Base-by-base conservation (phyloP, 1,284 basidiomycete species). In the Fomitopsis pinicola region DNA sequence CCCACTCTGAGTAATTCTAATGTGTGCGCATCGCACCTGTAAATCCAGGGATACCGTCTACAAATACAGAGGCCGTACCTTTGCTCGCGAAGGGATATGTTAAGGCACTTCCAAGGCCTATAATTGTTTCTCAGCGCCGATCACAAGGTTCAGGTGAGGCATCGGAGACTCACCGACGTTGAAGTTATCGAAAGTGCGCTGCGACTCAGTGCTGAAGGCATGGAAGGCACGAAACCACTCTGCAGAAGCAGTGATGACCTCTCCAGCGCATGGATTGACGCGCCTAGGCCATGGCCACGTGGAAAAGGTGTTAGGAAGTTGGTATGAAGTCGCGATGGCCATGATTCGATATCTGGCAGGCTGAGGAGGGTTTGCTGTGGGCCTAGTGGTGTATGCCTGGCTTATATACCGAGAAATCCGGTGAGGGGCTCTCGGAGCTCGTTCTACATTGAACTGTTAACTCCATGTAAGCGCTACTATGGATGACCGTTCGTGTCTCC, bases 221-320 rank as follows among this genome's bases (percentile, higher is more conserved):
- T 65, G 61, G 64, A 77, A 74, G 36, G 65, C 63, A 40, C 69
- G 67, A 26, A 75, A 57, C 77, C 77, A 77, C 19, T 66, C 64
- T 5, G 66, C 66, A 1, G 73, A 73, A 59, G 71, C 72, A 0
- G 63, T 64, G 38, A 71, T 61, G 46, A 68, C 68, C 40, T 69
- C 67, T 3, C 62, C 59, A 40, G 72, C 72, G 54, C 71, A 58
- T 1, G 69, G 66, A 30, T 67, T 57, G 40, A 64, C 60, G 15
- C 35, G 46, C 14, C 65, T 58, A 3, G 63, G 60, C 64, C 64
- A 67, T 6, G 66, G 66, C 66, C 64, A 67, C 22, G 7, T 30
- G 1, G 59, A 42, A 60, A 66, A 62, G 10, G 62, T 59, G 36
- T 64, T 62, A 1, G 66, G 66, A n/a, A 68, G 45, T 46, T 48